Base-by-base conservation (phyloP, 257 asterid genomes). In the Salvia rosmarinus region DNA sequence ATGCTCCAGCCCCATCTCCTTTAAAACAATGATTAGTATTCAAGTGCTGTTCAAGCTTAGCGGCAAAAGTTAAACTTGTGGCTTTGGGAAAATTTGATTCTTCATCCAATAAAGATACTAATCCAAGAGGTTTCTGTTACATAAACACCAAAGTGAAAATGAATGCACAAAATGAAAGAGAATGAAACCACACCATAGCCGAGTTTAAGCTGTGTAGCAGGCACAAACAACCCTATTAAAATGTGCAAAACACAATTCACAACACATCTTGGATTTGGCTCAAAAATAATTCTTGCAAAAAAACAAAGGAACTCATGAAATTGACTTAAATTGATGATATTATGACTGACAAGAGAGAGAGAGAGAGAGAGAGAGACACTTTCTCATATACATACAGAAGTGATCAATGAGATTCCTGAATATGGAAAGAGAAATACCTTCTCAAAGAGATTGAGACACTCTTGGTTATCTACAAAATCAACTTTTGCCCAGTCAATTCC, bases 401-500 rank as follows among this genome's bases (percentile, higher is more conserved):
- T n/a, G n/a, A 76, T 30, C 51, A 19, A 6, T 30, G 42, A 67
- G 32, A 56, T 23, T 61, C 40, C 50, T 51, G 39, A 56, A 67
- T 28, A 64, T 43, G 47, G 56, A 6, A 55, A 72, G 30, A 63
- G 69, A 68, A 72, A 47, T 73, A 82, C 87, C 89, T 80, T 88
- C 83, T 94, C 99, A 68, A 91, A 83, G 66, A 94, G 96, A 79
- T 94, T 88, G 85, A 94, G 77, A 78, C 98, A 85, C 39, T 84
- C 93, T 75, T 88, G 93, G 80, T 94, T 94, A 90, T 91, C 99
- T 75, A 79, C 88, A 80, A 91, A 94, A 58, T 94, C 93, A 49
- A 91, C 84, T 84, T 82, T 91, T 72, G 88, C 84, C 91, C 95
- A 94, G 72, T 94, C 92, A 84, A 94, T 87, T 75, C 99, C 99